Evolutionary conservation across 805 yeast genomes (phyloP), one percentile per base, ranked within the genome.

Genomic region (Candida multigemmis): DNA sequence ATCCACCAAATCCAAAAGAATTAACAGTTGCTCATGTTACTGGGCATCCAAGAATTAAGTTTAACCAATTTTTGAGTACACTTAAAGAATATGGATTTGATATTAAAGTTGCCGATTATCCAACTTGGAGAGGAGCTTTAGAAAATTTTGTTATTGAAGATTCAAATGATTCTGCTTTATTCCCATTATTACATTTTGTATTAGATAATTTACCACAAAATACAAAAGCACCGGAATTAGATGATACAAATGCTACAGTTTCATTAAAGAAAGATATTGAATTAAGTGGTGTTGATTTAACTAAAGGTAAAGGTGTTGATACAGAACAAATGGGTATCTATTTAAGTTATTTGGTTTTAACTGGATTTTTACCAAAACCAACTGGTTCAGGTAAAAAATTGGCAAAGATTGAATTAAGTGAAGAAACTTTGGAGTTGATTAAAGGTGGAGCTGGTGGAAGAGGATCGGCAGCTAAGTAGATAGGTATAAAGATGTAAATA

Each of bases 201-300:
- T 66, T 93, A 40, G 98, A 86, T 46, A 78, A 87, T 48, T 69
- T 91, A 45, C 96, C 96, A 5, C 79, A 77, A 35, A 78, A 77
- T 50, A 82, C 97, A 17, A 82, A 77, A 54, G 97, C 98, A 7
- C 97, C 98, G 2, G 96, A 89, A 53, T 67, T 91, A 37, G 95
- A 87, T 46, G 98, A 93, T 41, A 28, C 65, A 4, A 87, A 91
- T 50, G 83, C 97, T 1, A 70, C 65, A n/a, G 49, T 50, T n/a
- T 68, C 87, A 0, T 70, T 91, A 48, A 59, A 56, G 32, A 61
- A 53, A 14, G 96, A 85, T 48, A 53, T 61, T 5, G 44, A 44
- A 17, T 71, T 75, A 73, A 68, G 85, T 1, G 84, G 82, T 9
- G 65, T 55, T 25, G 94, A 85, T 44, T 59, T 51, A 16, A 69